These are phyloP conservation scores for Panus rudis DNA, from an alignment of 768 basidiomycete genomes.

Conservation along the genomic window DNA sequence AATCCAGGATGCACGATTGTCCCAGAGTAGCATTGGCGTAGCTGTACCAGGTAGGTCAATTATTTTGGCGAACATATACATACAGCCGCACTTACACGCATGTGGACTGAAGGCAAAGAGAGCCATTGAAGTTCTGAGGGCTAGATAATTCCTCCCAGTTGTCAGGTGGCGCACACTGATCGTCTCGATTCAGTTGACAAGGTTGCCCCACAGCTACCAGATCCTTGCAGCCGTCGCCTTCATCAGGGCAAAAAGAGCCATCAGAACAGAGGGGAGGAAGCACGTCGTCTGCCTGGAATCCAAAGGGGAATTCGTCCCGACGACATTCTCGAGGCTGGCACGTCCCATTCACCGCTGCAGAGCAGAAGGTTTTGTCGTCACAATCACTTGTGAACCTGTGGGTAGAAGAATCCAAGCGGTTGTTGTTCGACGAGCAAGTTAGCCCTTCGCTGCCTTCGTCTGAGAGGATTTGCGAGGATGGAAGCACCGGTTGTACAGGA, in stretches of 20 bases:
- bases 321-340: conserved; percentile 52
- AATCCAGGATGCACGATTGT: conserved; percentile 45
- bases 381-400: conserved; percentile 59
- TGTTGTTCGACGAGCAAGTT: conserved; percentile 38
- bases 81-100: conserved; percentile 44
- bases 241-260: conserved; percentile 62
- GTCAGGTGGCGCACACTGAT: conserved; percentile 38
- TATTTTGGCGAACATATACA: not conserved
- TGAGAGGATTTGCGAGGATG: too few relatives aligned
- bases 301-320: conserved; percentile 55
- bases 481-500: too few relatives aligned
- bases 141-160: conserved; percentile 36
- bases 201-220: conserved; percentile 34
- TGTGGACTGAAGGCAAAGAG: conserved; percentile 48
- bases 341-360: conserved; percentile 21
- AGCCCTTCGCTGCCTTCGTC: conserved; percentile 8
- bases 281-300: conserved; percentile 28
- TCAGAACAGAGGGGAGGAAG: conserved; percentile 47
- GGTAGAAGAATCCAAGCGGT: conserved; percentile 45
- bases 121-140: conserved; percentile 41
- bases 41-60: conserved; percentile 25
- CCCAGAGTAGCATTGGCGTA: conserved; percentile 49
- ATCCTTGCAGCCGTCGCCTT: conserved; percentile 48
- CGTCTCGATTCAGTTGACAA: conserved; percentile 61
- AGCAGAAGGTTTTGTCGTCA: conserved; percentile 51